These are phyloP conservation scores for Dryas integrifolia DNA, from an alignment of 331 rosid species.

Conservation along the genomic window DNA sequence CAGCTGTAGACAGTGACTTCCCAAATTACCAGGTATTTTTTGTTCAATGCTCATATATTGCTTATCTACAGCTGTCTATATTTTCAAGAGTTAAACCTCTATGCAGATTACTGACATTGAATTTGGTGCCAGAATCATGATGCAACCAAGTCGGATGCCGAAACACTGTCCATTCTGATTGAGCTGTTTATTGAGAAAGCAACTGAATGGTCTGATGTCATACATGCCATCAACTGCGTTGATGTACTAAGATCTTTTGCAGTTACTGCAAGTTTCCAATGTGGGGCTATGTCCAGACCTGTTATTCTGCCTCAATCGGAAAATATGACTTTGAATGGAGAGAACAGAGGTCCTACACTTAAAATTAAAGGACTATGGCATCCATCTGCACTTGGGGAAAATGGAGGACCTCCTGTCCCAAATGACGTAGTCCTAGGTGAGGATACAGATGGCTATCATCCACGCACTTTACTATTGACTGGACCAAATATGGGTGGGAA, in stretches of 20 bases:
- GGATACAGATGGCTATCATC: slow-evolving; percentile 46
- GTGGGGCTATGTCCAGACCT: slow-evolving; percentile 88
- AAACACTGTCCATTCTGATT: slow-evolving; percentile 62
- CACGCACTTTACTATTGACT: slow-evolving; percentile 74
- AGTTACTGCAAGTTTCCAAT: slow-evolving; percentile 54
- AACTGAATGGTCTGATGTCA: slow-evolving; percentile 63
- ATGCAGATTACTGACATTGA: slow-evolving; percentile 10
- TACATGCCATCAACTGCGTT: slow-evolving; percentile 73
- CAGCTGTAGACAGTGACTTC: slow-evolving; percentile 84
- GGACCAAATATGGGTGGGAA: slow-evolving; percentile 99
- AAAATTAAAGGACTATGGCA: slow-evolving; percentile 82
- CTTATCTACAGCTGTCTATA: neutral
- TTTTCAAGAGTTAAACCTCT: neutral
- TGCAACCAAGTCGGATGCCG: slow-evolving; percentile 69
- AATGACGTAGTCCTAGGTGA: slow-evolving; percentile 81
- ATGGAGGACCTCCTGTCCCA: slow-evolving; percentile 73
- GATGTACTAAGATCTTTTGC: slow-evolving; percentile 92
- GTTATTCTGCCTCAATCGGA: slow-evolving; percentile 48
- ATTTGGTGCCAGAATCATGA: slow-evolving; percentile 68
- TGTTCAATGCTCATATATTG: neutral
- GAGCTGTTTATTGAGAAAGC: slow-evolving; percentile 78
- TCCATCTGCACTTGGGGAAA: slow-evolving; percentile 83
- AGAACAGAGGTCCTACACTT: slow-evolving; percentile 50
- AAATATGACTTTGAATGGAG: slow-evolving; percentile 31
- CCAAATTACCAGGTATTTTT: slow-evolving; percentile 67